Conservation (phyloP, 177 flowering plant genomes). For the Vitis hybrid region DNA sequence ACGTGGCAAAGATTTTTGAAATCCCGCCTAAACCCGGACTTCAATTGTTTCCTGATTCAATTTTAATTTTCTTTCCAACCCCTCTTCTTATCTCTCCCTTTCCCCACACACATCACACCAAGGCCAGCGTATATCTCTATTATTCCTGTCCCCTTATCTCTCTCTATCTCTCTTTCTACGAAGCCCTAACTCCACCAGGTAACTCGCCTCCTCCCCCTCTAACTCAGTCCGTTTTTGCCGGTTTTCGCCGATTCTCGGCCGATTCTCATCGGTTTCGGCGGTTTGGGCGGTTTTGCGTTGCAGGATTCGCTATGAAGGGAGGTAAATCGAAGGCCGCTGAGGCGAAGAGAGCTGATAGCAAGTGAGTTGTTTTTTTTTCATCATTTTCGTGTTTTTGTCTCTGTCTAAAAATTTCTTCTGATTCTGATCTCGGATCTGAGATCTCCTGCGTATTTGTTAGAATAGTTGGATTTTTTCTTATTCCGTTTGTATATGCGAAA, state of each 20-base stretch:
- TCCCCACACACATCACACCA: conserved; percentile 1
- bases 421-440: conserved; percentile 9
- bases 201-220: conserved; percentile 1
- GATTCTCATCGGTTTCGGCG: conserved; percentile 15
- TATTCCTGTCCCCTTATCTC: not conserved
- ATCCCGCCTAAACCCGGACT: conserved; percentile 48
- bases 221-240: conserved; percentile 11
- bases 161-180: not conserved
- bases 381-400: not conserved
- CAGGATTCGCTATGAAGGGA: conserved; percentile 51
- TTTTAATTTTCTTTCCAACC: conserved; percentile 1
- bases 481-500: not conserved
- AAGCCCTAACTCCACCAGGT: conserved; percentile 17
- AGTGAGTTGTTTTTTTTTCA: conserved; percentile 25
- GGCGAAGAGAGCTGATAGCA: conserved; percentile 35
- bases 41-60: conserved; percentile 13
- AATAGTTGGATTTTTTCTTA: too few species aligned
- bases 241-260: not conserved
- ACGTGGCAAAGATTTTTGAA: conserved; percentile 32
- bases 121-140: conserved; percentile 1
- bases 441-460: not conserved
- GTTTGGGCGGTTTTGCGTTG: not conserved
- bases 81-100: conserved; percentile 1
- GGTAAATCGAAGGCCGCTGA: conserved; percentile 62
- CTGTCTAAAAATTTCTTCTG: not conserved